A percentile compares a stretch with the other conserved stretches of the same genome.
Evolutionary conservation across 1,284 basidiomycete species (phyloP).

Genomic region (Rugosomyces carneus): DNA sequence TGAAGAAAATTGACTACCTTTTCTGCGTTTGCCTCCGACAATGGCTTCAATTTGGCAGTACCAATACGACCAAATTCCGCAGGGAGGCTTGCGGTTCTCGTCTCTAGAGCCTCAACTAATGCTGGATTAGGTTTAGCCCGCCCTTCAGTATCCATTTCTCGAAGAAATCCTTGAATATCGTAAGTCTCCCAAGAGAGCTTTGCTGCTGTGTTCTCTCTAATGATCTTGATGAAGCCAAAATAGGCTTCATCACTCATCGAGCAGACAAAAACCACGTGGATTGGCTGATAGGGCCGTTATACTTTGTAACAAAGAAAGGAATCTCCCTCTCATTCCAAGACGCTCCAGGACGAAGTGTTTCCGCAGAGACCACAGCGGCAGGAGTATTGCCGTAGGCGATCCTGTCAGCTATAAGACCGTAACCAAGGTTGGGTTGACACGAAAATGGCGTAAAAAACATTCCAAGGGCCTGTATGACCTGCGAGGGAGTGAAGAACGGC

Average conservation of each 20-base stretch:
- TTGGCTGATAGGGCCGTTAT: background rate
- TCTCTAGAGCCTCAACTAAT: background rate
- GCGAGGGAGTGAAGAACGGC: background rate
- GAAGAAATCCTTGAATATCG: background rate
- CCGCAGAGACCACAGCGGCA: background rate
- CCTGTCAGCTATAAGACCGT: too few species aligned
- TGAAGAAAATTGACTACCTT: too few species aligned
- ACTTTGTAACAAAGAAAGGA: background rate
- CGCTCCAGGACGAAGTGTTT: background rate
- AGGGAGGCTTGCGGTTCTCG: background rate
- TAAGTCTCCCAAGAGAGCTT: background rate
- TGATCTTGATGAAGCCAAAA: background rate
- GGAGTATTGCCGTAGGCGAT: too few species aligned
- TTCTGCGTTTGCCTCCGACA: background rate
- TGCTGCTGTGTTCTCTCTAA: background rate
- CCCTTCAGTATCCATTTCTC: background rate
- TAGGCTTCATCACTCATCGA: too few species aligned
- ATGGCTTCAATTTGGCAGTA: background rate
- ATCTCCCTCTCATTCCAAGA: background rate
- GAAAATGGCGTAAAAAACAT: background rate
- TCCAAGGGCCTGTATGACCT: background rate
- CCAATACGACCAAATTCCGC: background rate
- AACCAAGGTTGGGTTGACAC: background rate
- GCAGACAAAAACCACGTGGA: background rate
- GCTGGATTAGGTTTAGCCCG: background rate